These are phyloP conservation scores for Boletus edulis DNA, from an alignment of 768 basidiomycete genomes.

Conservation along the genomic window DNA sequence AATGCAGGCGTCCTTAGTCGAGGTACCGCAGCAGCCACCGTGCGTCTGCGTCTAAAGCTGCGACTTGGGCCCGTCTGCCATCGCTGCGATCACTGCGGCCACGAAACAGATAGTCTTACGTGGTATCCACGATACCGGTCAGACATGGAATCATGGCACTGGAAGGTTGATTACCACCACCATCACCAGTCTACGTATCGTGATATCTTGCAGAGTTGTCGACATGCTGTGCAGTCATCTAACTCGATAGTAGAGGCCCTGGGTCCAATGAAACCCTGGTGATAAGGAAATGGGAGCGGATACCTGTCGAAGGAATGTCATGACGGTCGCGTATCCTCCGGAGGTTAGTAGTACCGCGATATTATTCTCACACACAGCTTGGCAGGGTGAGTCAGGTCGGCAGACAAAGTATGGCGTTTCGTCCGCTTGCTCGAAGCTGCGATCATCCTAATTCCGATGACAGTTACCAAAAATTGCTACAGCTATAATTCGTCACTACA, in stretches of 20 bases:
- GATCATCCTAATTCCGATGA: slow-evolving; percentile 20
- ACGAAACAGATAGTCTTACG: neutral
- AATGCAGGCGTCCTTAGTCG: neutral
- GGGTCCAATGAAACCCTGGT: neutral
- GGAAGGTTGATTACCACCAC: slow-evolving; percentile 1
- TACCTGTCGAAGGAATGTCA: neutral
- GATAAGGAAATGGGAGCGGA: neutral
- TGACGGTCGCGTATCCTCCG: slow-evolving; percentile 3
- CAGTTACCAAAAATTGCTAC: slow-evolving; percentile 14
- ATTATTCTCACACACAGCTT: slow-evolving; percentile 32
- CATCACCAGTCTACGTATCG: neutral
- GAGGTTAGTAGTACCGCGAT: slow-evolving; percentile 8
- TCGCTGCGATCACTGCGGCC: neutral
- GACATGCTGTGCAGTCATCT: slow-evolving; percentile 9
- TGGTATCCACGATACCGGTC: neutral
- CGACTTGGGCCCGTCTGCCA: neutral
- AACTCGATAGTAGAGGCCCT: neutral
- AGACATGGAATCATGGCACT: neutral
- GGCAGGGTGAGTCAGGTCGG: slow-evolving; percentile 28
- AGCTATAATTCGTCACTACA: slow-evolving; percentile 11
- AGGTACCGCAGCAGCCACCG: slow-evolving; percentile 4
- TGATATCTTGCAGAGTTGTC: neutral
- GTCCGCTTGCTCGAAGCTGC: slow-evolving; percentile 11
- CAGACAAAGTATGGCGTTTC: slow-evolving; percentile 27
- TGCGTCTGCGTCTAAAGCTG: neutral